Evolutionary conservation across 768 basidiomycete species (phyloP), one percentile per base, ranked within the genome.

Genomic region (Termitomyces sp.): DNA sequence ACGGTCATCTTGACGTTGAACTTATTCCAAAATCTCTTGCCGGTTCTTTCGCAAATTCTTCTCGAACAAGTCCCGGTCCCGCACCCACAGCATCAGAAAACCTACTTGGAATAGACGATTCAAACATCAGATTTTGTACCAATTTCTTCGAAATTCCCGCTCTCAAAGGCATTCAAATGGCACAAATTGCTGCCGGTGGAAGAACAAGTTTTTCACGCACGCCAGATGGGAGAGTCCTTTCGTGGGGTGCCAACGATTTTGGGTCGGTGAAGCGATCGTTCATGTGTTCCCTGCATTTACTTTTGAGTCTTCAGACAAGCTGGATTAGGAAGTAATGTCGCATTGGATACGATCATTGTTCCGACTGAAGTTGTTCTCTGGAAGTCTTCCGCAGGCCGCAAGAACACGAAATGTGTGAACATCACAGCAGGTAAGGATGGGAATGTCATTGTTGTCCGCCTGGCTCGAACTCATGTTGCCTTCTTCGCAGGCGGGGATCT

Each of bases 171-270:
- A 69, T 93, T 5, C 67, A 80, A 23, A 74, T 90, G 43, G 79
- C 77, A 19, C 86, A 91, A 68, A 75, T 93, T 43, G 84, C 85
- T 28, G 82, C 92, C 25, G 91, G 91, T 2, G 75, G 76, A 39
- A 78, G 84, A 54, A 85, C 80, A 46, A 93, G 89, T 63, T 92
- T 91, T 64, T 86, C 79, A 10, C 75, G 84, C 25, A 92, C 91
- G 0, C 56, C 61, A 3, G 70, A 75, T 2, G 94, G 93, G 2
- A 76, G 84, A 53, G 89, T 95, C 10, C 79, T 98, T 19, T 91
- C 85, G 0, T 96, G 90, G 84, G 94, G 94, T 44, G 91, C 91
- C 1, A 96, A 97, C 67, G 86, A 90, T 60, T 88, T 79, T 62
- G 93, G 93, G 88, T 88, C 61, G 51, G 79, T 58, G 8, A 37